phyloP scores from a whole-genome alignment of 2,329 filamentous ascomycete genomes.

The Ophiocordyceps sinensis region DNA sequence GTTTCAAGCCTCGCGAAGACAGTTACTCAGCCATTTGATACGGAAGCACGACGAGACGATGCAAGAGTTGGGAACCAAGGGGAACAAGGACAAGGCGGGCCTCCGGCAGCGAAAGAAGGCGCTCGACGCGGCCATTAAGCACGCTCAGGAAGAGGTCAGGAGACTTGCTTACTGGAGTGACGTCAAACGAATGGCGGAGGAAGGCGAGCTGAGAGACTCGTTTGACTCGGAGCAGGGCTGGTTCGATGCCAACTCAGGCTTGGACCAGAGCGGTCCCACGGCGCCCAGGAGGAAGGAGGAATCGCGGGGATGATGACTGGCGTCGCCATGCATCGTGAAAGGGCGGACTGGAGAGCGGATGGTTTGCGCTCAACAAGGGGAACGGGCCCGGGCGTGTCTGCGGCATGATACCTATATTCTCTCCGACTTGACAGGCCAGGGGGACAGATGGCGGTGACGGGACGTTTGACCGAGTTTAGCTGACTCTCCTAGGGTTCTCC shows the following conservation, averaged over 20 bases:
- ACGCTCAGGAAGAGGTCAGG: conserved; percentile 68
- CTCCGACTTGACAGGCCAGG: no score
- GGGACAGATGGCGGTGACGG: no score
- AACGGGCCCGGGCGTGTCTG: no score
- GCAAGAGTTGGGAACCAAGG: conserved; percentile 22
- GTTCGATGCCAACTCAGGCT: conserved; percentile 28
- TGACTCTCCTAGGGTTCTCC: no score
- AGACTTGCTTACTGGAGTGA: conserved; percentile 82
- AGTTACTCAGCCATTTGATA: conserved; percentile 58
- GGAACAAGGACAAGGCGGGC: conserved; percentile 14
- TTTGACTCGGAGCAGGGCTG: conserved; percentile 22
- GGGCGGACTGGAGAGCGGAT: no score
- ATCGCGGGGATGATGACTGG: not conserved
- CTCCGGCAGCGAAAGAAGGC: conserved; percentile 41
- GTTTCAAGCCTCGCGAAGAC: conserved; percentile 74
- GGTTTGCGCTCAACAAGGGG: no score
- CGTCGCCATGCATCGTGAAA: no score
- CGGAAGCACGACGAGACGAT: conserved; percentile 34
- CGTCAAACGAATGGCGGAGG: conserved; percentile 51
- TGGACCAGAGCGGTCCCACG: conserved; percentile 37
- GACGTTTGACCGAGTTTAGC: no score
- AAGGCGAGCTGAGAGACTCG: conserved; percentile 30
- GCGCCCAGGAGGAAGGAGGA: conserved; percentile 17
- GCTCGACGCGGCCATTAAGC: conserved; percentile 58
- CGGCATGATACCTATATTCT: no score